Evolutionary conservation across 257 asterid species (phyloP).

Genomic region (Ajuga chamaepitys): DNA sequence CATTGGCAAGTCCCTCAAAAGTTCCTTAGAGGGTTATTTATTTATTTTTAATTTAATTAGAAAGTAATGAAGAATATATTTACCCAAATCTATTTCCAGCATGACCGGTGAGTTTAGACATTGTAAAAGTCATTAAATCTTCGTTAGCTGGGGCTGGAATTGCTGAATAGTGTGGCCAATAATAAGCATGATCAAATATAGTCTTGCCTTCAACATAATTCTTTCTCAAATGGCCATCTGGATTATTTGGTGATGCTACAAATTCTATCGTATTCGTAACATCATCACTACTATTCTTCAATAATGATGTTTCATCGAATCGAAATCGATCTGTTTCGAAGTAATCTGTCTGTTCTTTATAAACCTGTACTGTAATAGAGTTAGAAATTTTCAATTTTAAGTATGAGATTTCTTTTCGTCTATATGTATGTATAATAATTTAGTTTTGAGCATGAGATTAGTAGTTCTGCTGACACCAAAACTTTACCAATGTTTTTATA

Average conservation of each 20-base stretch:
- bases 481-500: no score
- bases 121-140: slow-evolving; percentile 60
- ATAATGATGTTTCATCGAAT: slow-evolving; percentile 27
- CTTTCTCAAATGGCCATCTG: slow-evolving; percentile 41
- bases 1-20: no score
- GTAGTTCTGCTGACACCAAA: no score
- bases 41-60: no score
- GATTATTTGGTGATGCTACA: slow-evolving; percentile 73
- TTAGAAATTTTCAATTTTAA: no score
- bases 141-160: slow-evolving; percentile 55
- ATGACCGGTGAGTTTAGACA: slow-evolving; percentile 77
- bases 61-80: no score
- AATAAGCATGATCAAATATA: slow-evolving; percentile 62
- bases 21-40: no score
- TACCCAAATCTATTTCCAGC: slow-evolving; percentile 88
- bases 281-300: slow-evolving; percentile 21
- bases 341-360: slow-evolving; percentile 39
- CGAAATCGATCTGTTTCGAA: slow-evolving; percentile 29
- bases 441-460: no score
- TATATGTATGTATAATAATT: no score
- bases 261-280: slow-evolving; percentile 38
- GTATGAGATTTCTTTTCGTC: no score
- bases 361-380: no score
- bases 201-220: slow-evolving; percentile 25
- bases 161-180: slow-evolving; percentile 74